A percentile compares a stretch with the other conserved stretches of the same genome.
phyloP scores from a whole-genome alignment of 2,329 filamentous ascomycete species.

The Aspergillus spinulosporus region DNA sequence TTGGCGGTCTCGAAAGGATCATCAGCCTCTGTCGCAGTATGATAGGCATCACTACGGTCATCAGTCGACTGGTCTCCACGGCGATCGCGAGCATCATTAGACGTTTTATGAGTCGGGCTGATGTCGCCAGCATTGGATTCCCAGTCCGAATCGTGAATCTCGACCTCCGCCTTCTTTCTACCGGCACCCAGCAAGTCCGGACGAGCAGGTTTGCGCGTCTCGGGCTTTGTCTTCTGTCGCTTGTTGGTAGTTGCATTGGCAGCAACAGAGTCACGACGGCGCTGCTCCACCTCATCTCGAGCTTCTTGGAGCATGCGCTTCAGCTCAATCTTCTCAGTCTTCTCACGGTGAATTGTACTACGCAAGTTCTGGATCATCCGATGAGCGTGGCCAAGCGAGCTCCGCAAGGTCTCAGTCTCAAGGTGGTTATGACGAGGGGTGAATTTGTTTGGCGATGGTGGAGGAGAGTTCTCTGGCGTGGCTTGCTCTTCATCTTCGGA shows the following conservation, averaged over 20 bases:
- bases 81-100: slow-evolving; percentile 29
- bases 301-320: slow-evolving; percentile 94
- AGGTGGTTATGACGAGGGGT: slow-evolving; percentile 87
- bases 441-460: slow-evolving; percentile 83
- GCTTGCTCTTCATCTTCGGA: slow-evolving; percentile 66
- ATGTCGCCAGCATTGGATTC: slow-evolving; percentile 71
- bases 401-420: slow-evolving; percentile 94
- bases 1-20: slow-evolving; percentile 73
- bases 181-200: slow-evolving; percentile 73
- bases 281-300: slow-evolving; percentile 80
- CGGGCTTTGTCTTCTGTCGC: slow-evolving; percentile 62
- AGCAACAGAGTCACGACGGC: slow-evolving; percentile 55
- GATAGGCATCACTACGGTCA: slow-evolving; percentile 68
- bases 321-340: slow-evolving; percentile 96
- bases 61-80: slow-evolving; percentile 32
- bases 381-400: slow-evolving; percentile 89
- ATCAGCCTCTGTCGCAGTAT: slow-evolving; percentile 75
- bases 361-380: slow-evolving; percentile 95
- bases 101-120: slow-evolving; percentile 52
- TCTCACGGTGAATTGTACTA: slow-evolving; percentile 92
- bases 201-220: slow-evolving; percentile 74
- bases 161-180: slow-evolving; percentile 74
- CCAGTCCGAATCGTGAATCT: slow-evolving; percentile 81
- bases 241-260: slow-evolving; percentile 47
- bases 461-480: slow-evolving; percentile 87